A percentile compares a stretch with the other conserved stretches of the same genome.
phyloP scores from a whole-genome alignment of 169 alveolate species.

The Cryptosporidium tyzzeri region DNA sequence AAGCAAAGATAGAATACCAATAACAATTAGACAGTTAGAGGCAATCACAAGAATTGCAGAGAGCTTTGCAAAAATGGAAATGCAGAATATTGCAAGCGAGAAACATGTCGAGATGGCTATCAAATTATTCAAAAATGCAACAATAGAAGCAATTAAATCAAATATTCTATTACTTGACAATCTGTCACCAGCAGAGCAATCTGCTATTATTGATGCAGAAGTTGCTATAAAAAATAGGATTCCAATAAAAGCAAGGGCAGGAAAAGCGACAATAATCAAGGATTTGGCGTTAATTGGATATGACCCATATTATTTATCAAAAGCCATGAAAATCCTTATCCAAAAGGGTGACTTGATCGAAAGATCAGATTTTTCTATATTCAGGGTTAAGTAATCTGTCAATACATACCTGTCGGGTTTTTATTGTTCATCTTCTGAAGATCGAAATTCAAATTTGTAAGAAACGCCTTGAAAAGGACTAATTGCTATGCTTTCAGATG shows the following conservation, averaged over 20 bases:
- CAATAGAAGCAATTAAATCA: constrained; percentile 89
- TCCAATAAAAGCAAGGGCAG: constrained; percentile 63
- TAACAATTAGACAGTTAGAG: constrained; percentile 98
- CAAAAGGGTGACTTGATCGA: constrained; percentile 64
- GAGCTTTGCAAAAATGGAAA: constrained; percentile 91
- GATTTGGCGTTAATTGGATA: constrained; percentile 60
- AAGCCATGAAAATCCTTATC: constrained; percentile 55
- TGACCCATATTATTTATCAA: constrained; percentile 62
- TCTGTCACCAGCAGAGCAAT: constrained; percentile 86
- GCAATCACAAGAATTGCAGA: constrained; percentile 97
- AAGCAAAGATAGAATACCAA: constrained; percentile 91
- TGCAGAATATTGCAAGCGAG: constrained; percentile 88
- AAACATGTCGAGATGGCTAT: constrained; percentile 91
- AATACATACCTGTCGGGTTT: background rate
- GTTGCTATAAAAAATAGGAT: constrained; percentile 70
- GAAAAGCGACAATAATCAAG: constrained; percentile 42
- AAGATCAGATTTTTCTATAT: constrained; percentile 57
- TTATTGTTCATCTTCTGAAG: constrained; percentile 52
- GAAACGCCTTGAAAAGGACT: constrained; percentile 55
- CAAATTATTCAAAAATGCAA: constrained; percentile 89
- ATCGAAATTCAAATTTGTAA: constrained; percentile 27
- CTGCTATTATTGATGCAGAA: constrained; percentile 71
- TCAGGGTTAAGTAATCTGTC: constrained; percentile 13
- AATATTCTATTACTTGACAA: constrained; percentile 84
- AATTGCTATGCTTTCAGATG: background rate